Conservation (phyloP, 176 grass and related monocot species). For the Oropetium thomaeum region DNA sequence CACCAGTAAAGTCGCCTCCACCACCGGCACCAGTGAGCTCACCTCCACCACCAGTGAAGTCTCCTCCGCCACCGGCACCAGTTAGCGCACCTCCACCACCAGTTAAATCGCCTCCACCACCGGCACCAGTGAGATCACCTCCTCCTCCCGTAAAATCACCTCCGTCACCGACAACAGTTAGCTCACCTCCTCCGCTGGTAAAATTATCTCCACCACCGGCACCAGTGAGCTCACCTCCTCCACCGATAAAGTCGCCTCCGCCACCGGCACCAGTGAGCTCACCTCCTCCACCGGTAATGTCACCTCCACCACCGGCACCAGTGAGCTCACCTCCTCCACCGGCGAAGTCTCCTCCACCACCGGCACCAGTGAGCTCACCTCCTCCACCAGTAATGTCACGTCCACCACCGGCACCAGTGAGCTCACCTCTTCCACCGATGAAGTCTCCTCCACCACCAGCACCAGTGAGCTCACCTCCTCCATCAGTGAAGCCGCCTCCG, state of each 20-base stretch:
- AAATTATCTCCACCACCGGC: slow-evolving; percentile 5
- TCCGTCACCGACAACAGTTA: background rate
- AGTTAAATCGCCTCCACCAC: background rate
- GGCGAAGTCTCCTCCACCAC: background rate
- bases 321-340: slow-evolving; percentile 7
- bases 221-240: background rate
- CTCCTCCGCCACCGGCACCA: background rate
- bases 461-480: background rate
- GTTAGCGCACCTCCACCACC: background rate
- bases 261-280: background rate
- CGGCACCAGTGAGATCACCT: background rate
- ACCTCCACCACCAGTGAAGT: background rate
- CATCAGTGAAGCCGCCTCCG: background rate
- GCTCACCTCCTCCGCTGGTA: background rate
- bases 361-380: background rate
- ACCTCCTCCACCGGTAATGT: background rate
- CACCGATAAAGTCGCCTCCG: background rate
- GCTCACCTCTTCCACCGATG: background rate
- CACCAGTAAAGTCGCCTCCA: background rate
- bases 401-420: background rate
- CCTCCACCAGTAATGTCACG: slow-evolving; percentile 14
- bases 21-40: background rate
- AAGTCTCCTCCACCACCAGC: background rate
- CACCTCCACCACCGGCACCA: background rate
- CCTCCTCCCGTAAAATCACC: background rate